Base-by-base conservation (phyloP, 371 early-diverging fungal species). In the Capillidium rhysosporum region DNA sequence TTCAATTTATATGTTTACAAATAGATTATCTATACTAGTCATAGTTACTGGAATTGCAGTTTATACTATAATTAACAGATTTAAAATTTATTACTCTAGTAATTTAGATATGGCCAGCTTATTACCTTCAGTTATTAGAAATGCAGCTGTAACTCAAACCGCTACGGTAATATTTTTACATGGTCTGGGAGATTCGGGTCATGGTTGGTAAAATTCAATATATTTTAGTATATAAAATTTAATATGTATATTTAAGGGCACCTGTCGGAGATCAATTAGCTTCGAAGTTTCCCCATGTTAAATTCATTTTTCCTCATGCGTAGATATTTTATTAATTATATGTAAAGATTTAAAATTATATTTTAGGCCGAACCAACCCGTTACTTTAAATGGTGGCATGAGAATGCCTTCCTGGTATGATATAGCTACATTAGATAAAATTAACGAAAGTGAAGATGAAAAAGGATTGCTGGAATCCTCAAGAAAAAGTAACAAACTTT, bases 341-440 rank as follows among this genome's bases (percentile, higher is more conserved):
- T 20, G 28, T 23, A 25, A 16, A 5, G 12, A 40, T 14, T 45
- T 1, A 57, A 45, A 49, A 47, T 34, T 40, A 20, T 52, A 28
- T 29, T 41, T 29, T 40, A 78, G 75, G 10, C 92, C 92, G 2
- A 49, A 59, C 23, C 72, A 69, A 40, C 86, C 90, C 7, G 77
- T 95, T 31, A 82, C 93, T 9, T 54, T 92, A 53, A 95, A 95
- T 65, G 62, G 62, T 29, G 92, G 92, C 9, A 75, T 79, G 66
- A 55, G 57, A 10, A 93, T 94, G 92, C 92, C 92, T 21, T 77
- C 78, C 47, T 80, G 78, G 72, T 90, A 89, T 65, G 92, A 95
- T 60, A 73, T 95, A 52, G 56, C 57, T 38, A 61, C 72, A 12
- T 68, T 87, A 45, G 65, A 64, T 48, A 64, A 65, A 56, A 60